Evolutionary conservation across 1,284 basidiomycete genomes (phyloP).

Genomic region (Rhodotorula sp.): DNA sequence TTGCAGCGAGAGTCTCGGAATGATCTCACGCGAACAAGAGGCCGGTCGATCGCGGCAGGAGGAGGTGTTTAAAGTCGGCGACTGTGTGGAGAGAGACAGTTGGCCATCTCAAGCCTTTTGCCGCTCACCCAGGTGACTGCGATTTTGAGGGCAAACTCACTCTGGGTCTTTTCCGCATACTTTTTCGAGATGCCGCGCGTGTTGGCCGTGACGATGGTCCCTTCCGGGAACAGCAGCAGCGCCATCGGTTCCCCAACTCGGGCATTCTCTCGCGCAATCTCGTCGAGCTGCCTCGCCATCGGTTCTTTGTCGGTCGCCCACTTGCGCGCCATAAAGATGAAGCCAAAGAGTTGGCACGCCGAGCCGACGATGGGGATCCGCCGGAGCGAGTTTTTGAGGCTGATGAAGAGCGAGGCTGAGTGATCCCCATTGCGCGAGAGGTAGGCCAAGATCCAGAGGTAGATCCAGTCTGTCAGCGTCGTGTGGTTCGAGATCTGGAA

Average conservation of each 20-base stretch:
- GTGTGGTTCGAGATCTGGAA: conserved; percentile 36
- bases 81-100: conserved; percentile 3
- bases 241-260: conserved; percentile 16
- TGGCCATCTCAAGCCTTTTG: neutral
- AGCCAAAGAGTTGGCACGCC: conserved; percentile 86
- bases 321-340: conserved; percentile 68
- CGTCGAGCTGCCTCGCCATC: conserved; percentile 25
- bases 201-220: conserved; percentile 79
- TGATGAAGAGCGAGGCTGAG: conserved; percentile 70
- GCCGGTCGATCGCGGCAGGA: conserved; percentile 89
- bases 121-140: conserved; percentile 51
- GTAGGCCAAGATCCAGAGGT: conserved; percentile 41
- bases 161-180: conserved; percentile 62
- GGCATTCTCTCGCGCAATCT: conserved; percentile 6
- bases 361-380: conserved; percentile 80
- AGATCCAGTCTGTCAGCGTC: conserved; percentile 38
- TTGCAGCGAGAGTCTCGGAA: neutral
- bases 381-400: conserved; percentile 81
- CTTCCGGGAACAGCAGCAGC: conserved; percentile 66
- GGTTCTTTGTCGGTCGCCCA: conserved; percentile 25
- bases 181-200: conserved; percentile 77
- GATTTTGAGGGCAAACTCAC: neutral
- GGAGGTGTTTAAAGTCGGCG: conserved; percentile 67
- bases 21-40: conserved; percentile 63
- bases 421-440: conserved; percentile 21